phyloP scores from a whole-genome alignment of 805 yeast species.

The Blastobotrys chiropterorum region DNA sequence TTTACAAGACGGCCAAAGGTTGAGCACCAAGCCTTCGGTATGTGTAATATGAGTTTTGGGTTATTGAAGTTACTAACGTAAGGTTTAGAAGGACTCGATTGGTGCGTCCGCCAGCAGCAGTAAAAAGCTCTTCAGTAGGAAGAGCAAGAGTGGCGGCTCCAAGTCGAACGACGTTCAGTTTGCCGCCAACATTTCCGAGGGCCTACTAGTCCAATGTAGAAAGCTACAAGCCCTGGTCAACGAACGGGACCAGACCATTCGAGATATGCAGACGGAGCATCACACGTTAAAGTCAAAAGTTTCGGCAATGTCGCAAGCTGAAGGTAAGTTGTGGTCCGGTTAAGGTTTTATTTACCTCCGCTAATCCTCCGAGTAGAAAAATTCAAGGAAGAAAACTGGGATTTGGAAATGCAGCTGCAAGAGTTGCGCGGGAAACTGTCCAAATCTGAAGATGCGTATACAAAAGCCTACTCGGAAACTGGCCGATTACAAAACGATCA shows the following conservation, averaged over 20 bases:
- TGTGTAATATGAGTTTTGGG: neutral
- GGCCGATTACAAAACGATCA: conserved; percentile 19
- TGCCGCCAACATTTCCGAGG: conserved; percentile 30
- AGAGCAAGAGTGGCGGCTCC: neutral
- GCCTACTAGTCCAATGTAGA: conserved; percentile 30
- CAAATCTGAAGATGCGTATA: conserved; percentile 20
- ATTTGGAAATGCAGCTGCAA: conserved; percentile 31
- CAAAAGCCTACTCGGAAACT: conserved; percentile 22
- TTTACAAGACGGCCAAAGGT: conserved; percentile 2
- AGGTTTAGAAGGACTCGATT: no score
- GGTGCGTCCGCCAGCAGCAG: no score
- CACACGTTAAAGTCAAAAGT: conserved; percentile 19
- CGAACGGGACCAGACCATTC: conserved; percentile 17
- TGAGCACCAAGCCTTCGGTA: neutral
- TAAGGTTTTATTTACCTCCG: neutral
- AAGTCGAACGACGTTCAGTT: conserved; percentile 25
- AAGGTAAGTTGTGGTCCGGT: conserved; percentile 12
- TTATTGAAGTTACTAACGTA: no score
- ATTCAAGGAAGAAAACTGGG: conserved; percentile 33
- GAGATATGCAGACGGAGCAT: conserved; percentile 14
- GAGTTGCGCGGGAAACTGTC: conserved; percentile 23
- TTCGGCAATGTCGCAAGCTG: conserved; percentile 19
- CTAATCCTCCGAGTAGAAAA: conserved; percentile 19
- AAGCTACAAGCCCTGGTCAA: conserved; percentile 22
- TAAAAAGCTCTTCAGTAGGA: conserved; percentile 5